These are phyloP conservation scores for Paraphoma sp. DNA, from an alignment of 2,329 filamentous ascomycete genomes.

Conservation along the genomic window DNA sequence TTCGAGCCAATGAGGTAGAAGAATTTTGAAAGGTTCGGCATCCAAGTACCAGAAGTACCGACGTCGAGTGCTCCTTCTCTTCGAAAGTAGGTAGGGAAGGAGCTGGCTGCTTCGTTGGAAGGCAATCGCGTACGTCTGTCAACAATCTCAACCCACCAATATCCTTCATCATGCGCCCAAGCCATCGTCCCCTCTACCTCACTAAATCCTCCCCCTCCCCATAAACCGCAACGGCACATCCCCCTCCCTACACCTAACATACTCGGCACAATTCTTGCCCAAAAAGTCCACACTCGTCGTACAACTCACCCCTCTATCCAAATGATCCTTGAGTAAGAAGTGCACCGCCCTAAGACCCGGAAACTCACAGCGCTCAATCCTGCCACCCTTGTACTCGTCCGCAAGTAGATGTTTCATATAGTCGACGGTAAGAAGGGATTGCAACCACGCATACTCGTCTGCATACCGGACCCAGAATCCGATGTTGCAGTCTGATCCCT, in stretches of 20 bases:
- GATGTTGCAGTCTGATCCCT: slow-evolving; percentile 45
- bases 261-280: slow-evolving; percentile 39
- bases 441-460: slow-evolving; percentile 45
- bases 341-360: slow-evolving; percentile 30
- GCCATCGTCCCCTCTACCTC: not conserved
- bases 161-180: too few relatives aligned
- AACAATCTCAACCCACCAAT: too few relatives aligned
- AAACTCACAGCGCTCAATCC: slow-evolving; percentile 32
- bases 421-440: slow-evolving; percentile 30
- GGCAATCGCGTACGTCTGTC: too few relatives aligned
- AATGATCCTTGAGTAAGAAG: slow-evolving; percentile 32
- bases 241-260: slow-evolving; percentile 24
- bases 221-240: slow-evolving; percentile 32
- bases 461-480: slow-evolving; percentile 44
- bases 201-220: slow-evolving; percentile 26
- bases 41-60: too few relatives aligned
- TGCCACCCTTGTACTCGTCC: slow-evolving; percentile 33
- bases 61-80: too few relatives aligned
- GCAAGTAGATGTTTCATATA: slow-evolving; percentile 37
- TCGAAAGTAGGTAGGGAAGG: too few relatives aligned
- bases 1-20: too few relatives aligned
- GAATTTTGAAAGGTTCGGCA: too few relatives aligned
- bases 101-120: too few relatives aligned
- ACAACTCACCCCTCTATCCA: slow-evolving; percentile 34
- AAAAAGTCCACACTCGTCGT: slow-evolving; percentile 33